A percentile compares a stretch with the other conserved stretches of the same genome.
Conservation (phyloP, 176 grass and related monocot species). For the bread wheat (Triticum aestivum) region DNA sequence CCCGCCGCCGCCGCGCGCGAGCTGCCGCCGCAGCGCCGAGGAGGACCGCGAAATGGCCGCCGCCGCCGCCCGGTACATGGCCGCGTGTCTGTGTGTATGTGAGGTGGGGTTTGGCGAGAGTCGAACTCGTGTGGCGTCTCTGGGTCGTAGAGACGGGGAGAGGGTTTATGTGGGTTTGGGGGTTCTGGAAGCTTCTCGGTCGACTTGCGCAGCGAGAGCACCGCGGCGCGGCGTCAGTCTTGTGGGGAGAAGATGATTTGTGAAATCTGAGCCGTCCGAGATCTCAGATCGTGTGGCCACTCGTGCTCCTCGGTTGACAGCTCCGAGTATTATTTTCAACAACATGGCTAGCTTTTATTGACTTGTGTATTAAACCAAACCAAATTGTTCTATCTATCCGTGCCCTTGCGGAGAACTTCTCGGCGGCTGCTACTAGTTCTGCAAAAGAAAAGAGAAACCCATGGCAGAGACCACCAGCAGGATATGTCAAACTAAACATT, state of each 20-base stretch:
- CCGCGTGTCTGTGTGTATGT: neutral
- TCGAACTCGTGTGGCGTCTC: neutral
- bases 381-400: too few species aligned
- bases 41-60: constrained; percentile 49
- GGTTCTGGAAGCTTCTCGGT: constrained; percentile 14
- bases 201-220: neutral
- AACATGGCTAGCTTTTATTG: too few species aligned
- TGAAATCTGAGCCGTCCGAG: neutral
- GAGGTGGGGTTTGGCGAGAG: neutral
- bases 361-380: too few species aligned
- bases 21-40: constrained; percentile 33
- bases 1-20: constrained; percentile 27
- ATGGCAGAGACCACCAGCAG: too few species aligned
- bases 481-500: too few species aligned
- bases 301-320: neutral
- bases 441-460: too few species aligned
- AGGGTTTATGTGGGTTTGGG: constrained; percentile 1
- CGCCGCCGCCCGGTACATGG: constrained; percentile 51
- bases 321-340: too few species aligned
- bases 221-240: neutral
- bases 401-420: too few species aligned
- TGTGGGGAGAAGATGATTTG: neutral
- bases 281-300: neutral
- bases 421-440: too few species aligned
- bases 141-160: neutral